phyloP scores from a whole-genome alignment of 352 stramenopile species.

The Paralagenidium karlingii region DNA sequence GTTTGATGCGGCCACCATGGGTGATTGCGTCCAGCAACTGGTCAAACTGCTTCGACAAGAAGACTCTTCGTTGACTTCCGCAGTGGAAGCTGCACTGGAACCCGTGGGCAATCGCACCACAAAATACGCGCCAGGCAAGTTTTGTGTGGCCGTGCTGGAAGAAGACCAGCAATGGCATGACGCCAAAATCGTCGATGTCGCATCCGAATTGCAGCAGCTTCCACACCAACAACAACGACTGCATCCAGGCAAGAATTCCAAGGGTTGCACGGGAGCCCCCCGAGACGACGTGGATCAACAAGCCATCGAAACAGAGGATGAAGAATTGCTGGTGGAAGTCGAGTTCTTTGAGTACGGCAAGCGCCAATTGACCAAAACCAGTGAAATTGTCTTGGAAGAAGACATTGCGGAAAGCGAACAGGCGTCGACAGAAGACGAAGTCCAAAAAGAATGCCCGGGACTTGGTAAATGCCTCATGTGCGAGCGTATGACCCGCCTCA shows the following conservation, averaged over 20 bases:
- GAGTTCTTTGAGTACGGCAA: conserved; percentile 76
- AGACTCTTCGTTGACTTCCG: background rate
- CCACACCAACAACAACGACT: too few relatives aligned
- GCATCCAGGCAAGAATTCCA: too few relatives aligned
- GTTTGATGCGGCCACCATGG: too few relatives aligned
- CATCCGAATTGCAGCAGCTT: conserved; percentile 5
- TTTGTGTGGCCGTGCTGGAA: conserved; percentile 43
- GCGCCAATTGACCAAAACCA: conserved; percentile 32
- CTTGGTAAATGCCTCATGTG: conserved; percentile 81
- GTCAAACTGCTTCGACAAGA: background rate
- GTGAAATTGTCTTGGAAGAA: conserved; percentile 58
- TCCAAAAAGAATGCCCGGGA: too few relatives aligned
- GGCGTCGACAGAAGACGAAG: conserved; percentile 18
- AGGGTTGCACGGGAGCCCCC: too few relatives aligned
- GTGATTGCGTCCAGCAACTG: background rate
- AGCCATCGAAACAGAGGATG: background rate
- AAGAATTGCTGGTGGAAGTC: conserved; percentile 30
- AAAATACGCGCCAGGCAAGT: conserved; percentile 42
- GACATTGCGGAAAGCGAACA: conserved; percentile 32
- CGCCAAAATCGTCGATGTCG: conserved; percentile 32
- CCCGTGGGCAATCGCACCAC: background rate
- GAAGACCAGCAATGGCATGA: conserved; percentile 69
- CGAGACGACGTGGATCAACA: conserved; percentile 1
- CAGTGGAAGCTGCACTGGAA: background rate
- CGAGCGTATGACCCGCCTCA: conserved; percentile 85